Percentiles rank a stretch among this genome's conserved stretches.
These are phyloP conservation scores for Polyrhizophydium stewartii DNA, from an alignment of 371 early-diverging fungal genomes.

Conservation along the genomic window DNA sequence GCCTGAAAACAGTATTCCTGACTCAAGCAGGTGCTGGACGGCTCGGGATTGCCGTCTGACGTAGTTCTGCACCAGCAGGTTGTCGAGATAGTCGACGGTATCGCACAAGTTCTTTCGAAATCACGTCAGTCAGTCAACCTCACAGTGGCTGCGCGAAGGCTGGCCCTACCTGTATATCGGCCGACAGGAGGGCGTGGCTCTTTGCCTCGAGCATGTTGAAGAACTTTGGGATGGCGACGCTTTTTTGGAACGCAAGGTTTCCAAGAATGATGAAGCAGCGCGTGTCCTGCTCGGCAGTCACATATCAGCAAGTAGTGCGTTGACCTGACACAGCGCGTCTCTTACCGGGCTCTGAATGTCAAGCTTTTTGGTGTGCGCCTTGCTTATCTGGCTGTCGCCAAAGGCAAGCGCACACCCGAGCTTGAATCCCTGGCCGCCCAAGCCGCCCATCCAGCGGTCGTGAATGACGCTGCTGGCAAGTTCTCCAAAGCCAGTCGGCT, in stretches of 20 bases:
- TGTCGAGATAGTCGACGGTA: constrained; percentile 67
- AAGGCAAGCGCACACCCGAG: too few relatives aligned
- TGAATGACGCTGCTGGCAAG: too few relatives aligned
- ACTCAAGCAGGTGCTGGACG: constrained; percentile 64
- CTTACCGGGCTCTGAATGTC: too few relatives aligned
- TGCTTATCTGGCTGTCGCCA: too few relatives aligned
- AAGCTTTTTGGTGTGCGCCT: too few relatives aligned
- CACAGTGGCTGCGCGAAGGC: not conserved
- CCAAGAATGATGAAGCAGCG: constrained; percentile 73
- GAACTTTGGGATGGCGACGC: constrained; percentile 68
- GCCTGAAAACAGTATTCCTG: constrained; percentile 78
- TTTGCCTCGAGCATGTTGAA: constrained; percentile 64
- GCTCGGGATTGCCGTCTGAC: constrained; percentile 66
- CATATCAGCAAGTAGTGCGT: too few relatives aligned
- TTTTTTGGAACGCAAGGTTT: constrained; percentile 69
- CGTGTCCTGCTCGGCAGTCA: constrained; percentile 48
- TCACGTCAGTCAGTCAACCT: not conserved
- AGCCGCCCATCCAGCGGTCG: too few relatives aligned
- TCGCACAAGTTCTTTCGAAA: constrained; percentile 49
- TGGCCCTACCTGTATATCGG: constrained; percentile 58
- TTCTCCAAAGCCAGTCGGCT: too few relatives aligned
- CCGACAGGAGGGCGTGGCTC: constrained; percentile 56
- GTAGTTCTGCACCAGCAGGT: constrained; percentile 76
- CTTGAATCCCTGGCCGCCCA: too few relatives aligned
- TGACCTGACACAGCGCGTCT: too few relatives aligned